Base-by-base conservation (phyloP, 495 filamentous ascomycete genomes). In the Aspergillus avenaceus region DNA sequence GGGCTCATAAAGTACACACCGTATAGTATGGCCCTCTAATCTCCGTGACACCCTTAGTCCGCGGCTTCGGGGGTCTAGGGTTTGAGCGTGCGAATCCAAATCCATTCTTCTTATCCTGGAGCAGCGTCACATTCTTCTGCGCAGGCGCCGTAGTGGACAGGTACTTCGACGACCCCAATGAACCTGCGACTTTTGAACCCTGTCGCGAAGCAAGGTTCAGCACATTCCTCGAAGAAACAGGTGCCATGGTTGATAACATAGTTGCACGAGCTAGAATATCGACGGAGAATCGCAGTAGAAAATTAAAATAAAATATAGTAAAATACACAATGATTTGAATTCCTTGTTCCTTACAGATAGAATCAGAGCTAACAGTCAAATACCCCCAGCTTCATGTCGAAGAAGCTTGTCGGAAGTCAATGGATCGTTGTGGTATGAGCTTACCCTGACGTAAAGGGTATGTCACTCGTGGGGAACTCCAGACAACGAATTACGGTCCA, bases 11-110 rank as follows among this genome's bases (percentile, higher is more conserved):
- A 21, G 11, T 14, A 49, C 66, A 45, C 64, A 74, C 76, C 0
- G 69, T 72, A 50, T 82, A 82, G 60, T 81, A 82, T 2, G 76
- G 78, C 0, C 79, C 79, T 21, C 79, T 64, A 47, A 82, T 82
- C 53, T 81, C 77, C 2, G 79, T 82, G 12, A 80, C 75, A 2
- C 67, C 75, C 37, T 65, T 76, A 5, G 48, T 61, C 16, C 80
- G 64, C 4, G 77, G 80, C 53, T 82, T 82, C 1, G 62, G 58
- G 3, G 76, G 69, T 26, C 66, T 54, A 0, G 73, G 69, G 49
- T 83, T 82, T 7, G 77, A 78, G 9, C 78, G 68, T 24, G 65
- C 69, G 56, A 83, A 81, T 6, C 73, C 76, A 55, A 81, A 79
- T 9, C 76, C 77, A 62, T 70, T 61, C 13, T 71, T 55, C 28